Evolutionary conservation across 1,284 basidiomycete species (phyloP).

Genomic region (Fomes fomentarius): DNA sequence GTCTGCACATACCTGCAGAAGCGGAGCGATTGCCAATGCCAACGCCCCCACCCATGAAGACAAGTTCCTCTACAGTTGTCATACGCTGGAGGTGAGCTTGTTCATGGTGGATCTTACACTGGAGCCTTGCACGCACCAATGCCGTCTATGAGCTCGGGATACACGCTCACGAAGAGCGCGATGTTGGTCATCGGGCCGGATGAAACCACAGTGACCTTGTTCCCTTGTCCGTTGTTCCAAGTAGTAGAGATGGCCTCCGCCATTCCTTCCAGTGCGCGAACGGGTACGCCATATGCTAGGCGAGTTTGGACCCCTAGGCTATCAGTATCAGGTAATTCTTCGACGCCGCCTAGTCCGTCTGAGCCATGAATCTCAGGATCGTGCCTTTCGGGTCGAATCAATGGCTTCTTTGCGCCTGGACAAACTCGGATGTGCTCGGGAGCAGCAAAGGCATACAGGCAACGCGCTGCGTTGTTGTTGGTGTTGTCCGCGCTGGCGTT

Average conservation of each 20-base stretch:
- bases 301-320: constrained; percentile 51
- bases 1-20: constrained; percentile 71
- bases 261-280: constrained; percentile 70
- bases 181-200: constrained; percentile 87
- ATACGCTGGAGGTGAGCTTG: background rate
- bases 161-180: constrained; percentile 73
- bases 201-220: constrained; percentile 68
- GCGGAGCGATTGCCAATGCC: constrained; percentile 80
- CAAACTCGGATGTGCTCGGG: constrained; percentile 59
- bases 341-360: constrained; percentile 81
- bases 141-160: constrained; percentile 69
- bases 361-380: constrained; percentile 76
- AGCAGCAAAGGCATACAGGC: constrained; percentile 72
- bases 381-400: constrained; percentile 45
- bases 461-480: constrained; percentile 71
- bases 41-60: constrained; percentile 91
- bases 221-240: constrained; percentile 58
- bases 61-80: constrained; percentile 57
- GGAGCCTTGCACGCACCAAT: constrained; percentile 37
- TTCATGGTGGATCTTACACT: background rate
- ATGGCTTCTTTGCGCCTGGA: constrained; percentile 68
- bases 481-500: constrained; percentile 71
- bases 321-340: constrained; percentile 61
- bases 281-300: constrained; percentile 44
- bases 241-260: constrained; percentile 52